Percentiles rank a stretch among this genome's conserved stretches.
Evolutionary conservation across 2,329 filamentous ascomycete genomes (phyloP).

Genomic region (Ascochyta fabae): DNA sequence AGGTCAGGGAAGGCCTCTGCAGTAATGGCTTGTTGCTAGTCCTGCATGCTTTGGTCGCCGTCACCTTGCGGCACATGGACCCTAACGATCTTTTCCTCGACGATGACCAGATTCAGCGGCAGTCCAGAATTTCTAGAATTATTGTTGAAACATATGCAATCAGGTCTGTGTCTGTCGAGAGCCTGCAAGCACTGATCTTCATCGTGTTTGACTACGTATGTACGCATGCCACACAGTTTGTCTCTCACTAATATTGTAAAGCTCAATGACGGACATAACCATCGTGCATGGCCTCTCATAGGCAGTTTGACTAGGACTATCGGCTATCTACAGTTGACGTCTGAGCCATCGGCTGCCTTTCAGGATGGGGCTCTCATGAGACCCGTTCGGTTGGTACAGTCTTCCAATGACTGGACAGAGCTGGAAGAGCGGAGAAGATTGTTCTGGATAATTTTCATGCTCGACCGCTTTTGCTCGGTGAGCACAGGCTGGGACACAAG

Average conservation of each 20-base stretch:
- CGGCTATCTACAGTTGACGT: constrained; percentile 42
- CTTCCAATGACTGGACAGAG: constrained; percentile 40
- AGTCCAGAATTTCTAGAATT: constrained; percentile 34
- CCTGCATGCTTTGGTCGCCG: constrained; percentile 39
- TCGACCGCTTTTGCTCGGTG: constrained; percentile 44
- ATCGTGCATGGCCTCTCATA: constrained; percentile 42
- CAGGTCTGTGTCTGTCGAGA: constrained; percentile 36
- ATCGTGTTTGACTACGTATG: constrained; percentile 43
- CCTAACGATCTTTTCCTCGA: constrained; percentile 31
- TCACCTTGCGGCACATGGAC: constrained; percentile 40
- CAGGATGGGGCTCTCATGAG: constrained; percentile 39
- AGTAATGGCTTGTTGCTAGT: constrained; percentile 31
- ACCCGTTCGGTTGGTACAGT: constrained; percentile 33
- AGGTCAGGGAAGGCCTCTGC: constrained; percentile 25
- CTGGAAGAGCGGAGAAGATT: constrained; percentile 41
- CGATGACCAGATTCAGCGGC: constrained; percentile 33
- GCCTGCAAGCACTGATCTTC: constrained; percentile 40
- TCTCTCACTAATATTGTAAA: constrained; percentile 10
- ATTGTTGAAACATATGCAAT: constrained; percentile 41
- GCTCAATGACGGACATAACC: constrained; percentile 40
- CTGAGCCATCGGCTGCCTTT: constrained; percentile 33
- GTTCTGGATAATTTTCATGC: constrained; percentile 44
- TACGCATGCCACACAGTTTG: not conserved
- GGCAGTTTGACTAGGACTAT: constrained; percentile 45
- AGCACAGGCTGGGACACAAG: constrained; percentile 45